Base-by-base conservation (phyloP, 805 yeast genomes). In the Kluyveromyces starmeri region DNA sequence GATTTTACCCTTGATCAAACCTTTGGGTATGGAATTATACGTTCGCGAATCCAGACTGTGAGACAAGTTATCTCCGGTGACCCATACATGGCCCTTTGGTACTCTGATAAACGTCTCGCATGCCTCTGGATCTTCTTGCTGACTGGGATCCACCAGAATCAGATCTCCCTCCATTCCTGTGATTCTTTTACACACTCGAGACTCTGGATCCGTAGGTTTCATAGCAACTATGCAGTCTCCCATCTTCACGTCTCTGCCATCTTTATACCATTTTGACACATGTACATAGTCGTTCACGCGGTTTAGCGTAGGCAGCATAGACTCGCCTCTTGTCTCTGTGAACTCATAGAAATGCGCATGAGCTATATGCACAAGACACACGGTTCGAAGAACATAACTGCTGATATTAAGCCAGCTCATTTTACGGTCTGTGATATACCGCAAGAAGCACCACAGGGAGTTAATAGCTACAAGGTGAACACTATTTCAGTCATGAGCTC, bases 121-220 rank as follows among this genome's bases (percentile, higher is more conserved):
- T 2, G 27, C 19, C n/a, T 35, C 38, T 12, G 36, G 40, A 19
- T 36, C 40, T 4, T 39, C 39, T 11, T 34, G 32, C 7, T 20
- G 38, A 27, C 85, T 73, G 9, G 96, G 96, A 53, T 92, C 96
- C 3, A 83, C 67, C 35, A 80, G 55, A 3, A 92, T 73, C 12
- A 78, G 51, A 62, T 89, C 97, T 1, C 97, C 97, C 0, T 96
- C 94, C 94, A 89, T 80, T 0, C 97, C 98, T 0, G 95, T 79
- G 15, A 92, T 78, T 37, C 99, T 67, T 50, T 92, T 92, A 51
- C 98, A 92, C 2, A 92, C 94, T 37, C 94, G 64, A 48, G 78
- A 83, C 13, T 69, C 67, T 0, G 95, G 94, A 44, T 82, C 88
- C 2, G 94, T 83, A 1, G 99, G 98, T 54, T 92, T 92, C 20